Evolutionary conservation across 306 rosid species (phyloP), one percentile per base, ranked within the genome.

Genomic region (Cucumis cinereus): DNA sequence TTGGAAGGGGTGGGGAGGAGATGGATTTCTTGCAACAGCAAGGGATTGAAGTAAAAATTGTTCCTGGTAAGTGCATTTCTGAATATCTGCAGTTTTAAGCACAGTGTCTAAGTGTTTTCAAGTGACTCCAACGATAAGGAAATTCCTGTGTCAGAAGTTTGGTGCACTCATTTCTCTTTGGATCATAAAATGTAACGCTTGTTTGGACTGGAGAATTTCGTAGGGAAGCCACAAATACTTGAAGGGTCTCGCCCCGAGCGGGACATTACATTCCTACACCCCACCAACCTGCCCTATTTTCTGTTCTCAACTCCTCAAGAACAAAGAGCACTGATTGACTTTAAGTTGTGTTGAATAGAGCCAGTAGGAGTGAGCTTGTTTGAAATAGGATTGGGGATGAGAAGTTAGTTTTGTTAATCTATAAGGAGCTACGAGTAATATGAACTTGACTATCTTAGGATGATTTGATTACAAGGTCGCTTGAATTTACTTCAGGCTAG

Each of bases 1-100:
- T 94, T 90, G 98, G 98, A 41, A 89, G 97, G 79, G 98, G 97
- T 36, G 98, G 98, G 12, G 96, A 94, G 84, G 98, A 94, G 86
- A 94, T 94, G 97, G 97, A 94, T 82, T 94, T 94, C 84, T 87
- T 94, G 88, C 95, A 82, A 80, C 96, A 87, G 35, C 89, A 92
- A 80, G 96, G 97, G 69, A 90, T 94, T 86, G 93, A 81, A 20
- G 98, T 94, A n/a, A 88, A 87, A 79, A 93, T 94, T 81, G 85
- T 91, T 86, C 98, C 98, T 84, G 98, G 98, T 91, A 86, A 73
- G 64, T n/a, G 26, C 15, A 74, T 52, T 73, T 24, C 62, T 11
- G 24, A 53, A 13, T 45, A 45, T 45, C 12, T 45, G 50, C 50
- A 45, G 50, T 45, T 45, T 45, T 45, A 45, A 45, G 16, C 50